phyloP scores from a whole-genome alignment of 2,329 filamentous ascomycete species.

The Microascus cirrosus region DNA sequence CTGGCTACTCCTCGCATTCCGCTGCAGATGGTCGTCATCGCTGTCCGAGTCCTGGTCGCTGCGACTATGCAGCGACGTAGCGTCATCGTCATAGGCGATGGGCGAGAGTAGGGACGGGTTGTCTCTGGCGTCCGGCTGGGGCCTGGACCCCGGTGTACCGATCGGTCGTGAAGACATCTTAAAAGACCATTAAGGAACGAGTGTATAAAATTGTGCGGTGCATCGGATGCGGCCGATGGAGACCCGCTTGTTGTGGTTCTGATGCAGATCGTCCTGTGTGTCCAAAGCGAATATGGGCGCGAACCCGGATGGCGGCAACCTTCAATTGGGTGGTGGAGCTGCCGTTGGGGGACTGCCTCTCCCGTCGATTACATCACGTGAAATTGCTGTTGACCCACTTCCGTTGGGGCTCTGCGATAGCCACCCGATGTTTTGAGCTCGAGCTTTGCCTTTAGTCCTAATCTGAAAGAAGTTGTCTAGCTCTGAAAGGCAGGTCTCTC shows the following conservation, averaged over 20 bases:
- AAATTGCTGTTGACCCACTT: too few relatives aligned
- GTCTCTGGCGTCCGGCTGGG: constrained; percentile 11
- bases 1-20: constrained; percentile 53
- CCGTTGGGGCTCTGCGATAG: too few relatives aligned
- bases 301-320: neutral
- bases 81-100: constrained; percentile 56
- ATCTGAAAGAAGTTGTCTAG: too few relatives aligned
- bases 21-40: constrained; percentile 61
- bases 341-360: too few relatives aligned
- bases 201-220: neutral
- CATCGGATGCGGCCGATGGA: neutral
- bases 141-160: neutral
- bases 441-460: too few relatives aligned
- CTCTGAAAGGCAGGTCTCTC: too few relatives aligned
- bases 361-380: too few relatives aligned
- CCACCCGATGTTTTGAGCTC: too few relatives aligned
- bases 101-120: constrained; percentile 48
- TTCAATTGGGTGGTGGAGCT: too few relatives aligned
- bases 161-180: neutral
- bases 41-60: constrained; percentile 67
- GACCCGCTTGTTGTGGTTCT: neutral
- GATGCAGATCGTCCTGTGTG: neutral
- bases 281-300: neutral
- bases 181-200: neutral
- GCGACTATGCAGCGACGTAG: constrained; percentile 52